A percentile compares a stretch with the other conserved stretches of the same genome.
These are phyloP conservation scores for Cenchrus americanus DNA, from an alignment of 176 grass and related monocot species.

Conservation along the genomic window DNA sequence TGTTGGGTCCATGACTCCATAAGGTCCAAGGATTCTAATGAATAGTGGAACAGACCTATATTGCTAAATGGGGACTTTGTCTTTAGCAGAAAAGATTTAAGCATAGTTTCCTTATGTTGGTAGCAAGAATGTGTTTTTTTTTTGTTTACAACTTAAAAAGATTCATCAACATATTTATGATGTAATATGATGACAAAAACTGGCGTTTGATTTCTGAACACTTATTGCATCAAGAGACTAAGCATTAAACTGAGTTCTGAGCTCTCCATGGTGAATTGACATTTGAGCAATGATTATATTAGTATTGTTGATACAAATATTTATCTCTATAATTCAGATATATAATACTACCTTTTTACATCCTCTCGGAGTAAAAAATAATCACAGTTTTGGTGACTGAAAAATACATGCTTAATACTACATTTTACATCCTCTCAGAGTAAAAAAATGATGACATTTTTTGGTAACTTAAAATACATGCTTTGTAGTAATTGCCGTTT, in stretches of 20 bases:
- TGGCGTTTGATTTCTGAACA: neutral
- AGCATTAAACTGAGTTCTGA: neutral
- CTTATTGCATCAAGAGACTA: neutral
- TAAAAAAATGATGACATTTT: neutral
- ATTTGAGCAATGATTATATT: slow-evolving; percentile 1
- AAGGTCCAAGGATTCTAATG: neutral
- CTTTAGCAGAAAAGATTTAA: neutral
- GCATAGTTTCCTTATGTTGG: neutral
- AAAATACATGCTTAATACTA: neutral
- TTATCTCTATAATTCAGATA: neutral
- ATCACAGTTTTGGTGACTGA: neutral
- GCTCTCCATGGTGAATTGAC: neutral
- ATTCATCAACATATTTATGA: neutral
- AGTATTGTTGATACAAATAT: neutral
- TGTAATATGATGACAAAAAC: neutral
- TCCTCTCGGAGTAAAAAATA: neutral
- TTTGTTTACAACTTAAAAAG: neutral
- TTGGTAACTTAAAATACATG: neutral
- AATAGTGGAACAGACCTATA: neutral
- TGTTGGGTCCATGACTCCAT: neutral
- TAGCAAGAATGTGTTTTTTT: neutral
- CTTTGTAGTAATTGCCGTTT: slow-evolving; percentile 1
- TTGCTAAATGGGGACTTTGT: neutral
- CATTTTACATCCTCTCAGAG: neutral
- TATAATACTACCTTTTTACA: neutral